Base-by-base conservation (phyloP, 805 yeast genomes). In the Saturnispora kantuleensis region DNA sequence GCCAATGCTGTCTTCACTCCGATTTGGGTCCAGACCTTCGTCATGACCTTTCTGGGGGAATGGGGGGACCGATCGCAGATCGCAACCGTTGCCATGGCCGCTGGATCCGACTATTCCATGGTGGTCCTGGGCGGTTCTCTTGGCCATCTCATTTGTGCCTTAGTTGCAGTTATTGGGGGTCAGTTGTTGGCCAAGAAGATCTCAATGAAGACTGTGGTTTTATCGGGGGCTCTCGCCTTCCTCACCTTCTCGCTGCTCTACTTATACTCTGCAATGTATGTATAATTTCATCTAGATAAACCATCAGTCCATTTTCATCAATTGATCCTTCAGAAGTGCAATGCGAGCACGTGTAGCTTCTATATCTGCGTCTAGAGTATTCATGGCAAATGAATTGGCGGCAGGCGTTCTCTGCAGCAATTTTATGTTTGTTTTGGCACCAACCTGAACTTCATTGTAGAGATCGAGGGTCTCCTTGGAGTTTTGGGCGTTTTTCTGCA, bases 51-150 rank as follows among this genome's bases (percentile, higher is more conserved):
- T 62, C 68, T 93, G 40, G 98, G 97, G 48, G 99, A 93, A 67
- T 88, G 97, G 95, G 99, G 99, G 42, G 99, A 93, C 64, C 79
- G 98, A 56, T 88, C 97, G 10, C 99, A 93, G 67, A 87, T 93
- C 46, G 96, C 97, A 36, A 93, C 97, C 31, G 88, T 93, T 56
- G 97, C 97, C 34, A 84, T 93, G 94, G 97, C 97, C 42, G 96
- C 98, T 1, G 96, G 96, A 33, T 80, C 87, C 36, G 84, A 88
- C 62, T 93, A 87, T 66, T 81, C 93, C 89, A 71, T 72, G 53
- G 95, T 89, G 35, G 85, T 90, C 38, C 53, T 80, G 38, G 98
- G 99, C 49, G 95, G 95, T 16, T 77, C 87, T 34, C 62, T 82
- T 35, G 99, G 98, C 30, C 99, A 93, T 64, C 79, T 82, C 9